Evolutionary conservation across 305 asterid species (phyloP).

Genomic region (Rubia tinctorum): DNA sequence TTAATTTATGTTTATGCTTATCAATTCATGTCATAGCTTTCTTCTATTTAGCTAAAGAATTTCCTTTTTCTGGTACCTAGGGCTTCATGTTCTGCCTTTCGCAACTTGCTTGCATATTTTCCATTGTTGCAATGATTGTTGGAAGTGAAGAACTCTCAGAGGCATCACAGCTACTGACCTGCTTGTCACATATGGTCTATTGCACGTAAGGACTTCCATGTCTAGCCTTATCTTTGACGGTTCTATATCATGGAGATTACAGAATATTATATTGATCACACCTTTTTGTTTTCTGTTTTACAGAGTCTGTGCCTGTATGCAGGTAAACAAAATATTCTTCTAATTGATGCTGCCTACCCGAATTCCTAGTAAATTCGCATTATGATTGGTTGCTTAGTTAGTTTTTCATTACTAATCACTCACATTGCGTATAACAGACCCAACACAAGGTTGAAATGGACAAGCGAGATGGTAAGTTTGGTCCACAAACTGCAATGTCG

Average conservation of each 20-base stretch:
- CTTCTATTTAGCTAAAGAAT: constrained; percentile 11
- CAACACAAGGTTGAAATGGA: constrained; percentile 98
- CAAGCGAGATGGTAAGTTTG: constrained; percentile 92
- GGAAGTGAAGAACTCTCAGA: constrained; percentile 84
- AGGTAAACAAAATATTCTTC: constrained; percentile 50
- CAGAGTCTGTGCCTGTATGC: constrained; percentile 99
- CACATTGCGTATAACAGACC: constrained; percentile 42
- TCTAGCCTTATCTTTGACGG: constrained; percentile 14
- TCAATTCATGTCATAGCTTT: background rate
- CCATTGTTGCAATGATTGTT: constrained; percentile 86
- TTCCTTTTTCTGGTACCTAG: constrained; percentile 31
- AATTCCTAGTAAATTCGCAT: background rate
- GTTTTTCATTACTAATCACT: background rate
- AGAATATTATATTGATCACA: constrained; percentile 29
- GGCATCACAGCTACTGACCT: constrained; percentile 84
- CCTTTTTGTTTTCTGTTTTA: constrained; percentile 33
- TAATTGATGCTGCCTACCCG: background rate
- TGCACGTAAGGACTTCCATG: constrained; percentile 64
- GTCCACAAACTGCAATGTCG: constrained; percentile 69
- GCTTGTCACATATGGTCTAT: constrained; percentile 86
- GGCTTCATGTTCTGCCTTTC: constrained; percentile 98
- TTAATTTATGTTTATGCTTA: background rate
- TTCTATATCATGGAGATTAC: constrained; percentile 7
- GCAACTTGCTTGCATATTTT: constrained; percentile 95
- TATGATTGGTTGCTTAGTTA: background rate